A percentile compares a stretch with the other conserved stretches of the same genome.
These are phyloP conservation scores for Rubia balearica DNA, from an alignment of 305 asterid genomes.

Conservation along the genomic window DNA sequence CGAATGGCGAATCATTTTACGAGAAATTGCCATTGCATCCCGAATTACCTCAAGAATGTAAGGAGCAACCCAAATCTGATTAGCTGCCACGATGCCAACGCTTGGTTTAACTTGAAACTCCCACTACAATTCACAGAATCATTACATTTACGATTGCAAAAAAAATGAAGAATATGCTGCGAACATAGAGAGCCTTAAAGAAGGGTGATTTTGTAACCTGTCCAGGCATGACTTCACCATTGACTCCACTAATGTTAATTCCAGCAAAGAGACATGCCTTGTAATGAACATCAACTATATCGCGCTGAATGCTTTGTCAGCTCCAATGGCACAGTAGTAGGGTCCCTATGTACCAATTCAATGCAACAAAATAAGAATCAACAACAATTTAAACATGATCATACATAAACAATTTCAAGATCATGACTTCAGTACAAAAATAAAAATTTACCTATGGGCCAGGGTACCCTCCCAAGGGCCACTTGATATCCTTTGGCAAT, in stretches of 20 bases:
- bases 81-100: constrained; percentile 77
- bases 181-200: background rate
- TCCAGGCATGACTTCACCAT: constrained; percentile 97
- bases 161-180: too few relatives aligned
- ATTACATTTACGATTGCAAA: background rate
- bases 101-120: constrained; percentile 95
- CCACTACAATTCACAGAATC: constrained; percentile 41
- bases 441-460: constrained; percentile 68
- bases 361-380: background rate
- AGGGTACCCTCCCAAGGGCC: constrained; percentile 90
- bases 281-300: constrained; percentile 83
- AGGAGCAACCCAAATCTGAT: constrained; percentile 85
- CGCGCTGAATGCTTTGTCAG: constrained; percentile 86
- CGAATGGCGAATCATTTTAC: background rate
- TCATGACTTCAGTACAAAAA: background rate
- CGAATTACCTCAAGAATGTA: constrained; percentile 71
- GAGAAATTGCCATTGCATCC: background rate
- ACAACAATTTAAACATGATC: background rate
- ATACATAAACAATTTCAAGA: background rate
- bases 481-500: constrained; percentile 55
- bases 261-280: constrained; percentile 92
- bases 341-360: constrained; percentile 50
- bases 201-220: constrained; percentile 37
- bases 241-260: constrained; percentile 79
- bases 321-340: constrained; percentile 84